phyloP scores from a whole-genome alignment of 176 grass and related monocot species.

The Ensete ventricosum region DNA sequence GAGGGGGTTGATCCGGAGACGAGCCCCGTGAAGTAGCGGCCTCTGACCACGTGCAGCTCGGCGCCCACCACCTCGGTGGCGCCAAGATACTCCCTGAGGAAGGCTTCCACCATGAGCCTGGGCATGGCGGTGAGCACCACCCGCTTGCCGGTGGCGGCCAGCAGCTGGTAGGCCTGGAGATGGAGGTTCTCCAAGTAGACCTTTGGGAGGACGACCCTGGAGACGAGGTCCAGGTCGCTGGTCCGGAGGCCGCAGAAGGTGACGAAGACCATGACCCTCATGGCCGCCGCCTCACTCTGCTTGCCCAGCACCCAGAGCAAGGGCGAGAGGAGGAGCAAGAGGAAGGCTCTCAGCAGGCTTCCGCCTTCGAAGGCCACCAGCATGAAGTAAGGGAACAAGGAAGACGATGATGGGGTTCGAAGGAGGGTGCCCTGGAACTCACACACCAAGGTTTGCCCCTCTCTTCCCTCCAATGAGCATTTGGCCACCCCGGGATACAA shows the following conservation, averaged over 20 bases:
- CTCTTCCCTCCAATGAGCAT: not conserved
- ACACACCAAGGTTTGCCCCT: slow-evolving; percentile 22
- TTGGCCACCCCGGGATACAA: not conserved
- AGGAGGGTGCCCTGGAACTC: slow-evolving; percentile 50
- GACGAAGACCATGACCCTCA: slow-evolving; percentile 35
- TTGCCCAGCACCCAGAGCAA: slow-evolving; percentile 17
- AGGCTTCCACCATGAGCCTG: slow-evolving; percentile 57
- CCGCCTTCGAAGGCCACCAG: slow-evolving; percentile 71
- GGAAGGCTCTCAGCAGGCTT: slow-evolving; percentile 39
- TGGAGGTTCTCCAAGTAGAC: slow-evolving; percentile 40
- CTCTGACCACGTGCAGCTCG: slow-evolving; percentile 39
- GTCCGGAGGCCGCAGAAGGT: slow-evolving; percentile 44
- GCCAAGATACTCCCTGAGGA: slow-evolving; percentile 57
- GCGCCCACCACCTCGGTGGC: slow-evolving; percentile 41
- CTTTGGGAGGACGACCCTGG: slow-evolving; percentile 48
- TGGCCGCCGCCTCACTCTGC: slow-evolving; percentile 12
- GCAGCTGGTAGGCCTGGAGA: not conserved
- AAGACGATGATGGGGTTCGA: slow-evolving; percentile 16
- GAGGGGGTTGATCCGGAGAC: not conserved
- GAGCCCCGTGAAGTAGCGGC: slow-evolving; percentile 53
- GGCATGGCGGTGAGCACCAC: slow-evolving; percentile 30
- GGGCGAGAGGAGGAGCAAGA: slow-evolving; percentile 54
- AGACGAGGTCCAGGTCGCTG: slow-evolving; percentile 36
- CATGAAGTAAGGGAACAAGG: slow-evolving; percentile 85
- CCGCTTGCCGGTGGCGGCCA: slow-evolving; percentile 12